Base-by-base conservation (phyloP, 2,329 filamentous ascomycete species). In the Raffaelea arxii region DNA sequence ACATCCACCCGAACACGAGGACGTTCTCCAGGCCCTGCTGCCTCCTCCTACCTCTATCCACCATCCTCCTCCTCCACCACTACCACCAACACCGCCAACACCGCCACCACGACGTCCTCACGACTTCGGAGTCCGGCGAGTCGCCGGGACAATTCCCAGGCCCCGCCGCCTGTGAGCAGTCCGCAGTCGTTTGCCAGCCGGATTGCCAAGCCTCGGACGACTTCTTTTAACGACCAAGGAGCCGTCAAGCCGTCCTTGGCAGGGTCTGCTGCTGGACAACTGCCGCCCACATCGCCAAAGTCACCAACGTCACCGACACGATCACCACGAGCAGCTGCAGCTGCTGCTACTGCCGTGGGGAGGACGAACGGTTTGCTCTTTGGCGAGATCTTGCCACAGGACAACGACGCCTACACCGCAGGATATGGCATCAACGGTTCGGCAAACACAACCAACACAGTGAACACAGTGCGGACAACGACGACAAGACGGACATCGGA, bases 321-420 rank as follows among this genome's bases (percentile, higher is more conserved):
- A n/a, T n/a, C n/a, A 24, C 62, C 64, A 19, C 64, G 64, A 23
- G 7, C 7, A 36, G 19, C 14, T 16, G 27, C 10, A 32, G 41
- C 55, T 58, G 48, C 51, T 49, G 51, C 60, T 44, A 54, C 58
- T 37, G 58, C 47, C 47, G 5, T 11, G 35, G 25, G 32, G 19
- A 16, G 21, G 23, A 25, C n/a, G 41, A 69, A 71, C 46, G 73
- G 73, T 51, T 75, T 86, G 30, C 66, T 90, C 19, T 91, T 91
- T 65, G 86, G 86, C 32, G 86, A 90, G 62, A 75, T 90, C 54
- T 66, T 80, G 24, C 73, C 78, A n/a, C 70, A 78, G 32, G 71
- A 78, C 54, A 70, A 69, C 55, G 70, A 76, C 53, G 58, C 70
- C 23, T 62, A 69, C 19, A 66, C 72, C 42, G 66, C 70, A 44